Percentiles rank a stretch among this genome's conserved stretches.
Conservation (phyloP, 2,329 filamentous ascomycete species). For the Aspergillus ustus region DNA sequence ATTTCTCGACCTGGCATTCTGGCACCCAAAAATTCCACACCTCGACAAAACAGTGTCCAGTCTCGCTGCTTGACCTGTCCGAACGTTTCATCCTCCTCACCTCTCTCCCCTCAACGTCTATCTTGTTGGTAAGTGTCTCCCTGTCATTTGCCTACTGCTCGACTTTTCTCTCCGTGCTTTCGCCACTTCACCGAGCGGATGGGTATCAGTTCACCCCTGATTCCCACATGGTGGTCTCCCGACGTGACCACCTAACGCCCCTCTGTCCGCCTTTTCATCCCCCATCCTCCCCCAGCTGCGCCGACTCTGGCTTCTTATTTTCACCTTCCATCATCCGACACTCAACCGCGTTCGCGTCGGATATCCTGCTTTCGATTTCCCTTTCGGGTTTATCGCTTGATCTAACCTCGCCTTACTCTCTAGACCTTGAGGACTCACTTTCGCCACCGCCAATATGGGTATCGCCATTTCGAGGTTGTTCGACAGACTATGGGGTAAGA, state of each 20-base stretch:
- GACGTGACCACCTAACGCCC: conserved; percentile 25
- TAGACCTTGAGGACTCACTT: conserved; percentile 28
- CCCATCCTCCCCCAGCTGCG: conserved; percentile 20
- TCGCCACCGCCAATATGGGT: conserved; percentile 77
- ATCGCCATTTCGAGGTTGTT: conserved; percentile 96
- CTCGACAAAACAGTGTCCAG: conserved; percentile 30
- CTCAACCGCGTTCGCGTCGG: background rate
- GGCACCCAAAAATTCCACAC: conserved; percentile 41
- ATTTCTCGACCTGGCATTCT: conserved; percentile 41
- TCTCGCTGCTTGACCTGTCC: conserved; percentile 17
- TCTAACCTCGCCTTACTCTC: conserved; percentile 26
- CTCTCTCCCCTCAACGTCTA: conserved; percentile 15
- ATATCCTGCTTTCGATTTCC: conserved; percentile 1
- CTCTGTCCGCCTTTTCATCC: conserved; percentile 22
- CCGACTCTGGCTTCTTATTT: conserved; percentile 9
- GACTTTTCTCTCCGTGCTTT: conserved; percentile 1
- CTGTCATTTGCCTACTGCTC: conserved; percentile 9
- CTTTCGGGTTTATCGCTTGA: conserved; percentile 13
- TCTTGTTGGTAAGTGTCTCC: conserved; percentile 19
- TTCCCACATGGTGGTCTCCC: conserved; percentile 24
- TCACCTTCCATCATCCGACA: conserved; percentile 14
- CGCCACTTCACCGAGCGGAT: conserved; percentile 11
- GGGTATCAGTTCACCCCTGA: conserved; percentile 23
- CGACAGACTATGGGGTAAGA: conserved; percentile 96
- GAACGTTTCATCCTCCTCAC: conserved; percentile 13